These are phyloP conservation scores for Bromus sterilis DNA, from an alignment of 176 grass and related monocot genomes.

Conservation along the genomic window DNA sequence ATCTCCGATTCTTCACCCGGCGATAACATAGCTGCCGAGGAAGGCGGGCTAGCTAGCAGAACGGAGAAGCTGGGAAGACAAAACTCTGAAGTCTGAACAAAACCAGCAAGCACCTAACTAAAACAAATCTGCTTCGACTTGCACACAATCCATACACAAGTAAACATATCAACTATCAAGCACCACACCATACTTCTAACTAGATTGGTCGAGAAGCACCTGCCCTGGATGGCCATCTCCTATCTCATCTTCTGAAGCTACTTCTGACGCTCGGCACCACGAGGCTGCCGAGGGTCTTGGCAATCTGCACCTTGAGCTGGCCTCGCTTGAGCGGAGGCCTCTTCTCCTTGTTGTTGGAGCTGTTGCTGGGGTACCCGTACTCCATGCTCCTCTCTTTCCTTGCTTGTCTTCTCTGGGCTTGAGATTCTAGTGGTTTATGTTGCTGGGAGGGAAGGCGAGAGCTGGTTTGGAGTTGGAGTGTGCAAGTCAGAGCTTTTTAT, in stretches of 20 bases:
- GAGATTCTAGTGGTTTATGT: neutral
- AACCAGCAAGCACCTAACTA: neutral
- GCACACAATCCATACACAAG: neutral
- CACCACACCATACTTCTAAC: neutral
- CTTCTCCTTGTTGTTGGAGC: neutral
- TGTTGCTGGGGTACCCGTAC: constrained; percentile 15
- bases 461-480: neutral
- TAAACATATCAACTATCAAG: no score
- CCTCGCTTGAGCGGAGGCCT: neutral
- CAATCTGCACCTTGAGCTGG: neutral
- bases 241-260: neutral
- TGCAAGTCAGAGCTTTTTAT: constrained; percentile 1
- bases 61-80: neutral
- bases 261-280: constrained; percentile 10
- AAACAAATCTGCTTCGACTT: neutral
- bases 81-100: neutral
- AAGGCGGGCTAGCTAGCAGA: neutral
- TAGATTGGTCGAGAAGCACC: neutral
- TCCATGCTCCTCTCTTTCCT: constrained; percentile 14
- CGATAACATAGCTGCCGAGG: neutral
- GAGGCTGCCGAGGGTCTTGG: neutral
- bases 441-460: neutral
- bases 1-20: neutral
- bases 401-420: neutral
- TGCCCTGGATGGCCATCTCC: neutral